phyloP scores from a whole-genome alignment of 2,329 filamentous ascomycete species.

The Magnaporthiopsis incrustans region DNA sequence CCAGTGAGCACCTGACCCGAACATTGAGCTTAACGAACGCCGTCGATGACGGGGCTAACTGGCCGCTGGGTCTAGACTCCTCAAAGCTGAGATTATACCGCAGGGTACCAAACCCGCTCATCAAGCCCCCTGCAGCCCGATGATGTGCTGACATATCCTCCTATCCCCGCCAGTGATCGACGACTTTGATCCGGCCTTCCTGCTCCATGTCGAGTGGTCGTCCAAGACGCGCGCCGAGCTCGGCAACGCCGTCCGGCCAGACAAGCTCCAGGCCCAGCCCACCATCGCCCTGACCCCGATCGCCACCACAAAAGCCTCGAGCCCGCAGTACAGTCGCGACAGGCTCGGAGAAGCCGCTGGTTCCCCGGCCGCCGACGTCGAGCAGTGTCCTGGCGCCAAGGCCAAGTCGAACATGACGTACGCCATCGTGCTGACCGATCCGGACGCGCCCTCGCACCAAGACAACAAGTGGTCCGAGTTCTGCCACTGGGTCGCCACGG shows the following conservation, averaged over 20 bases:
- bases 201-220: conserved; percentile 39
- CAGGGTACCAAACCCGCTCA: not conserved
- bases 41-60: not conserved
- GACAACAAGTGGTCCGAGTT: conserved; percentile 36
- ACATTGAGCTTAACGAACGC: too few relatives aligned
- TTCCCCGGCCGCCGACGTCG: not conserved
- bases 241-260: conserved; percentile 40
- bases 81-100: conserved; percentile 4
- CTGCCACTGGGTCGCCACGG: conserved; percentile 36
- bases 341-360: conserved; percentile 10
- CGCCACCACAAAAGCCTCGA: not conserved
- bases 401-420: conserved; percentile 16
- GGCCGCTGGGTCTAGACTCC: not conserved
- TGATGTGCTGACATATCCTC: not conserved
- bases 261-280: conserved; percentile 26
- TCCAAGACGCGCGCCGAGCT: conserved; percentile 30
- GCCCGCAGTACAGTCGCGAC: not conserved
- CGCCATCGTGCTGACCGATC: conserved; percentile 30
- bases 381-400: not conserved
- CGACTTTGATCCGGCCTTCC: conserved; percentile 47
- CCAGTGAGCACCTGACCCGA: not conserved
- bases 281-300: conserved; percentile 21
- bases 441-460: conserved; percentile 33
- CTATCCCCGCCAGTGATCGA: conserved; percentile 41
- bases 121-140: too few relatives aligned